Evolutionary conservation across 2,329 filamentous ascomycete species (phyloP).

Genomic region (Magnaporthiopsis rhizophila): DNA sequence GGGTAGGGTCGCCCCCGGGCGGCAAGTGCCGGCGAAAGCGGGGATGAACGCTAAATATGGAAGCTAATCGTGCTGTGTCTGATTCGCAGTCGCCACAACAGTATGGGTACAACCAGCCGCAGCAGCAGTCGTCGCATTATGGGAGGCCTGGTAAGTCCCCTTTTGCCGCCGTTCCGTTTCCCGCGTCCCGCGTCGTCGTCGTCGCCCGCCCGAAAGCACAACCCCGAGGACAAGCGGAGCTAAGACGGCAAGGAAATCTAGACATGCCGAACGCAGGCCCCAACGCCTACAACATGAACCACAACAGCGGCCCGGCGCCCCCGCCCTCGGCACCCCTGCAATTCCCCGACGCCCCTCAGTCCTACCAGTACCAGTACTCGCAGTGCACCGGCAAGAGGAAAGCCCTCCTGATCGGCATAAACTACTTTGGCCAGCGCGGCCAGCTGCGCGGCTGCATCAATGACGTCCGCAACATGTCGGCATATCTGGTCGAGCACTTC

Average conservation of each 20-base stretch:
- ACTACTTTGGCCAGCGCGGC: slow-evolving; percentile 89
- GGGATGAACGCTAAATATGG: background rate
- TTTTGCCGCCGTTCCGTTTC: background rate
- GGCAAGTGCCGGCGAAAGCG: background rate
- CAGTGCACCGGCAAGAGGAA: slow-evolving; percentile 84
- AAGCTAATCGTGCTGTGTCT: background rate
- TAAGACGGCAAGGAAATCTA: slow-evolving; percentile 16
- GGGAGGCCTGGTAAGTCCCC: slow-evolving; percentile 38
- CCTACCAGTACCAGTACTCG: slow-evolving; percentile 85
- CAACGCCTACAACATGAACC: slow-evolving; percentile 49
- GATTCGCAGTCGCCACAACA: slow-evolving; percentile 22
- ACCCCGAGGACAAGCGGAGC: background rate
- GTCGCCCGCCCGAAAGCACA: background rate
- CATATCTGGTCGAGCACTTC: slow-evolving; percentile 80
- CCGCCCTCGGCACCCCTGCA: slow-evolving; percentile 60
- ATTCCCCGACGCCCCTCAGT: slow-evolving; percentile 70
- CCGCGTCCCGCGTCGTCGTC: background rate
- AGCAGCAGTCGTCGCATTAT: slow-evolving; percentile 30
- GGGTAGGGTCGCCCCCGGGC: background rate
- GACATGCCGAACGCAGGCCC: slow-evolving; percentile 35
- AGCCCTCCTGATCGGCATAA: slow-evolving; percentile 87
- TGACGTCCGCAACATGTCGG: slow-evolving; percentile 94
- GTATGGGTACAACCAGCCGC: slow-evolving; percentile 34
- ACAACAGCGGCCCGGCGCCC: slow-evolving; percentile 52
- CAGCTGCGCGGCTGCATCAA: slow-evolving; percentile 93